Evolutionary conservation across 1,139 yeast genomes (phyloP), one percentile per base, ranked within the genome.

Genomic region (Arxiozyma slooffiae): DNA sequence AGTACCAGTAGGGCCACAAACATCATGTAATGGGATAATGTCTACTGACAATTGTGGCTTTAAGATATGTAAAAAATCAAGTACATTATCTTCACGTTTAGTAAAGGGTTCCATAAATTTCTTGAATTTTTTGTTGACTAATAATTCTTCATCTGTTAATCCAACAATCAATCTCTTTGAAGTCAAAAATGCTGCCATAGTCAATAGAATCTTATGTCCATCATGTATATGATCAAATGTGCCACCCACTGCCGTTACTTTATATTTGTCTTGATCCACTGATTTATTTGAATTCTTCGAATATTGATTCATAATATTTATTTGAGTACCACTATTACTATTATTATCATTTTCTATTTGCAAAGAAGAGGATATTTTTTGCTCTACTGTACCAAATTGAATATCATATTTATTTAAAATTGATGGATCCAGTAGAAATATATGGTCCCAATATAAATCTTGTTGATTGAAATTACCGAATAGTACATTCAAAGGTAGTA

Each of bases 211-310:
- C 66, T 86, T 88, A 68, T 94, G 99, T 0, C 98, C 99, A 62
- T 85, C 96, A 61, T 94, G 99, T 39, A 94, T 64, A 68, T 94
- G 97, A 64, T 94, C 99, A 70, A 94, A 94, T 0, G 98, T 94
- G 0, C 99, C 99, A 0, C 98, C 98, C 1, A 90, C 82, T 0
- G 95, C 95, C 16, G 71, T 70, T 1, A 71, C 70, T 17, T 55
- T 49, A 54, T 69, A 73, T 17, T 59, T 55, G 26, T 65, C 59
- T 44, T 59, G 47, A 44, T 58, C 63, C n/a, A 38, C 38, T 4
- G 44, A 41, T 14, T 11, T 16, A 17, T 41, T 34, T 26, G 23
- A 1, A 24, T n/a, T 14, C 34, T 6, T 30, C 3, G 43, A 30
- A 40, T 23, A 14, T 7, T 40, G 21, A 37, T 22, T 34, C 6